Percentiles rank a stretch among this genome's conserved stretches.
Evolutionary conservation across 495 filamentous ascomycete species (phyloP).

Genomic region (Parachaetomium inaequale): DNA sequence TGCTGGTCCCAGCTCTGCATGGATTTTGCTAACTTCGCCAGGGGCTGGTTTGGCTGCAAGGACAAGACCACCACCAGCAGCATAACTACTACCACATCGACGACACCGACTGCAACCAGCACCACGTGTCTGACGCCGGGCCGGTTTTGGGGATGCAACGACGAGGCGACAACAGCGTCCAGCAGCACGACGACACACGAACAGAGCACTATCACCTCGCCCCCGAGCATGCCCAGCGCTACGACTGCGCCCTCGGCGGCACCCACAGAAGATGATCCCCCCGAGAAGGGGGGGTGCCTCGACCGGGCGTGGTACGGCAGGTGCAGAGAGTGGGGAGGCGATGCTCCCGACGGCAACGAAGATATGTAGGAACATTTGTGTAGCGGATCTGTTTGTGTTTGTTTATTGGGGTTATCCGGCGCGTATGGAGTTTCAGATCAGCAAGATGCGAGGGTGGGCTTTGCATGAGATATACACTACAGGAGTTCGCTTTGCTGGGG

Average conservation of each 20-base stretch:
- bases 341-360: slow-evolving; percentile 2
- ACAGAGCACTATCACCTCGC: slow-evolving; percentile 36
- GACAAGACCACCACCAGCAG: slow-evolving; percentile 41
- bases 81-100: slow-evolving; percentile 22
- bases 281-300: slow-evolving; percentile 31
- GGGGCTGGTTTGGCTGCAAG: slow-evolving; percentile 68
- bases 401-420: neutral
- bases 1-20: slow-evolving; percentile 24
- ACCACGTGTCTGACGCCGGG: slow-evolving; percentile 53
- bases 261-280: slow-evolving; percentile 17
- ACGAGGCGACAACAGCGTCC: slow-evolving; percentile 39
- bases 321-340: slow-evolving; percentile 40
- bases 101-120: slow-evolving; percentile 29
- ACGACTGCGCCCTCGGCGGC: slow-evolving; percentile 23
- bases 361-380: slow-evolving; percentile 25
- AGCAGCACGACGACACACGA: slow-evolving; percentile 29
- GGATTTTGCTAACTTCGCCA: slow-evolving; percentile 55
- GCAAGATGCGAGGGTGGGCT: neutral
- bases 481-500: neutral
- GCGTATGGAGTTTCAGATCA: slow-evolving; percentile 11
- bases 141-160: slow-evolving; percentile 55
- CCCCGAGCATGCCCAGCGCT: slow-evolving; percentile 31
- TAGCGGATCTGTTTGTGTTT: slow-evolving; percentile 8
- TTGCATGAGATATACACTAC: slow-evolving; percentile 3
- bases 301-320: slow-evolving; percentile 41